phyloP scores from a whole-genome alignment of 1,284 basidiomycete species.

The Heterobasidion irregulare region DNA sequence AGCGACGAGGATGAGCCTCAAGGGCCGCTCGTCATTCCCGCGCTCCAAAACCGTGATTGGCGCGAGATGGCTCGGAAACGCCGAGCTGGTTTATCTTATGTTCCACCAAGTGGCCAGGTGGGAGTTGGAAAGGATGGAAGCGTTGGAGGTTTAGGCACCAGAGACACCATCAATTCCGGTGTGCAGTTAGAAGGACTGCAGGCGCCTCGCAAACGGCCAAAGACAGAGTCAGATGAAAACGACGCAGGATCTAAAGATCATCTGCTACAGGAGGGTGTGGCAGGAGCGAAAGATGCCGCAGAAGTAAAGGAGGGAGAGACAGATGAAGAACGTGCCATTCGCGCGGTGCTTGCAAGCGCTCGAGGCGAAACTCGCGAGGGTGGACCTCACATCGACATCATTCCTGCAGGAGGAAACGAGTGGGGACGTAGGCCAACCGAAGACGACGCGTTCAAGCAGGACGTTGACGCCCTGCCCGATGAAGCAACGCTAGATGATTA shows the following conservation, averaged over 20 bases:
- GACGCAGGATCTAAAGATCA: slow-evolving; percentile 4
- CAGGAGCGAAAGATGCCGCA: slow-evolving; percentile 25
- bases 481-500: slow-evolving; percentile 81
- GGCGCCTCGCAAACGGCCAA: slow-evolving; percentile 21
- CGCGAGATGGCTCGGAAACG: slow-evolving; percentile 61
- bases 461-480: slow-evolving; percentile 73
- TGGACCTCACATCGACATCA: slow-evolving; percentile 35
- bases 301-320: slow-evolving; percentile 33
- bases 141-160: slow-evolving; percentile 70
- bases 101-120: slow-evolving; percentile 58
- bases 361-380: slow-evolving; percentile 20
- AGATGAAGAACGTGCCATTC: slow-evolving; percentile 68
- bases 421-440: slow-evolving; percentile 44
- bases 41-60: slow-evolving; percentile 85
- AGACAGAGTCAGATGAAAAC: slow-evolving; percentile 22
- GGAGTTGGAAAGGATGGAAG: slow-evolving; percentile 68
- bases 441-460: slow-evolving; percentile 73
- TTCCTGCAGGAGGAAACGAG: slow-evolving; percentile 34
- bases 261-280: slow-evolving; percentile 20
- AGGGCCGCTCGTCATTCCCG: slow-evolving; percentile 75
- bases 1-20: slow-evolving; percentile 40
- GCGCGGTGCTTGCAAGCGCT: slow-evolving; percentile 56
- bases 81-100: slow-evolving; percentile 40
- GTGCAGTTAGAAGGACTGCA: slow-evolving; percentile 60
- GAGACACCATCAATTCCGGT: slow-evolving; percentile 61